Evolutionary conservation across 2,329 filamentous ascomycete species (phyloP).

Genomic region (Talaromyces sp.): DNA sequence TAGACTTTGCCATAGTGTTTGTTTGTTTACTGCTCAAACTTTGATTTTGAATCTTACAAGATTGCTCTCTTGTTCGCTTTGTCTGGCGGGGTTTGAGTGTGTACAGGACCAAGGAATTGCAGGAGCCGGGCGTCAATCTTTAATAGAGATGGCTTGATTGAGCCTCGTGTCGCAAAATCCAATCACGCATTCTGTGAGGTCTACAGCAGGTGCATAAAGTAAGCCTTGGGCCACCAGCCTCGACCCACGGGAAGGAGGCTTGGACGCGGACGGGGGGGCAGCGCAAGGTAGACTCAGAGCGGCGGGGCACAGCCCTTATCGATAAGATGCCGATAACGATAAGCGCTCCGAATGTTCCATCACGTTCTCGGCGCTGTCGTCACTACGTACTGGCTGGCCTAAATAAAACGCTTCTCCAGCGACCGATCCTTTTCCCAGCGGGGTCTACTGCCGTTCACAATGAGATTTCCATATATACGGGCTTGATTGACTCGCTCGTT

Average conservation of each 20-base stretch:
- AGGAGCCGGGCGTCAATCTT: neutral
- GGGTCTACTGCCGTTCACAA: neutral
- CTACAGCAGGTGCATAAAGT: neutral
- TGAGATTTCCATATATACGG: neutral
- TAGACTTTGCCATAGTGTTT: constrained; percentile 10
- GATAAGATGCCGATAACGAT: neutral
- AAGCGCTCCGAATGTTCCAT: constrained; percentile 6
- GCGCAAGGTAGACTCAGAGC: neutral
- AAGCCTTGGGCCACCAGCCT: neutral
- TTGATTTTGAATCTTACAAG: neutral
- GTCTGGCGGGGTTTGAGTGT: neutral
- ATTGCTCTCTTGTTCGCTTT: neutral
- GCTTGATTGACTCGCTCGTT: neutral
- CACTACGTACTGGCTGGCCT: neutral
- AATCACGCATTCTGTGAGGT: neutral
- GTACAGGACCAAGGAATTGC: neutral
- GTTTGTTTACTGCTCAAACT: neutral
- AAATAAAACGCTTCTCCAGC: neutral
- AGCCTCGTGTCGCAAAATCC: neutral
- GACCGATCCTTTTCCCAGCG: neutral
- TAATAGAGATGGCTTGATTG: neutral
- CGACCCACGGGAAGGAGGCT: neutral
- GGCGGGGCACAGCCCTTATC: neutral
- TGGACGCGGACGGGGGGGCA: neutral
- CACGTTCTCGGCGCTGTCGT: constrained; percentile 3